phyloP scores from a whole-genome alignment of 1,284 basidiomycete species.

The Pseudozyma sp. region DNA sequence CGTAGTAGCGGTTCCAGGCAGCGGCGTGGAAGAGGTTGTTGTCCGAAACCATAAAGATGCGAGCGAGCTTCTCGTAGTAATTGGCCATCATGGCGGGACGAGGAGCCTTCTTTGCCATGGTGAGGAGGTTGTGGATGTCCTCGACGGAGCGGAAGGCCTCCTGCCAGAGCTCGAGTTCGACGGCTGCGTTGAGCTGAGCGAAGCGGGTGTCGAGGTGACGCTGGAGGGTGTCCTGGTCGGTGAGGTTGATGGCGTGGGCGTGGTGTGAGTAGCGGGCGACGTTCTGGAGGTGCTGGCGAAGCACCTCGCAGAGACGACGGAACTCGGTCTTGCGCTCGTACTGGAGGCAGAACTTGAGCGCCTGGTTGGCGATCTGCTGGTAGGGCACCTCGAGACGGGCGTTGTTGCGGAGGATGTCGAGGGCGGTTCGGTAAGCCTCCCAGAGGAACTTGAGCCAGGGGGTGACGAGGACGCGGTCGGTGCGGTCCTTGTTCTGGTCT shows the following conservation, averaged over 20 bases:
- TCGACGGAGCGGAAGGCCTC: slow-evolving; percentile 98
- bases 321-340: slow-evolving; percentile 97
- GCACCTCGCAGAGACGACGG: slow-evolving; percentile 93
- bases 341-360: slow-evolving; percentile 94
- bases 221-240: slow-evolving; percentile 94
- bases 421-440: slow-evolving; percentile 96
- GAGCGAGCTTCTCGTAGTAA: slow-evolving; percentile 97
- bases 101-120: slow-evolving; percentile 87
- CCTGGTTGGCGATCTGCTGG: slow-evolving; percentile 97
- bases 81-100: slow-evolving; percentile 97
- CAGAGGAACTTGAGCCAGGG: slow-evolving; percentile 98
- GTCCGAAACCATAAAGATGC: slow-evolving; percentile 86
- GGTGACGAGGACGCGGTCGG: slow-evolving; percentile 92
- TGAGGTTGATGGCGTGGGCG: slow-evolving; percentile 95
- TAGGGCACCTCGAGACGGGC: slow-evolving; percentile 92
- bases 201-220: slow-evolving; percentile 98
- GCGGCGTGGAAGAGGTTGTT: slow-evolving; percentile 97
- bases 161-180: slow-evolving; percentile 98
- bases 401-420: slow-evolving; percentile 98
- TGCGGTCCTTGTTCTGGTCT: slow-evolving; percentile 92
- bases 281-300: slow-evolving; percentile 93
- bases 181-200: slow-evolving; percentile 95
- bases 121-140: slow-evolving; percentile 95
- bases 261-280: slow-evolving; percentile 96
- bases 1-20: slow-evolving; percentile 86